Percentiles rank a stretch among this genome's conserved stretches.
phyloP scores from a whole-genome alignment of 208 protist species.

The Acanthamoeba sp. region DNA sequence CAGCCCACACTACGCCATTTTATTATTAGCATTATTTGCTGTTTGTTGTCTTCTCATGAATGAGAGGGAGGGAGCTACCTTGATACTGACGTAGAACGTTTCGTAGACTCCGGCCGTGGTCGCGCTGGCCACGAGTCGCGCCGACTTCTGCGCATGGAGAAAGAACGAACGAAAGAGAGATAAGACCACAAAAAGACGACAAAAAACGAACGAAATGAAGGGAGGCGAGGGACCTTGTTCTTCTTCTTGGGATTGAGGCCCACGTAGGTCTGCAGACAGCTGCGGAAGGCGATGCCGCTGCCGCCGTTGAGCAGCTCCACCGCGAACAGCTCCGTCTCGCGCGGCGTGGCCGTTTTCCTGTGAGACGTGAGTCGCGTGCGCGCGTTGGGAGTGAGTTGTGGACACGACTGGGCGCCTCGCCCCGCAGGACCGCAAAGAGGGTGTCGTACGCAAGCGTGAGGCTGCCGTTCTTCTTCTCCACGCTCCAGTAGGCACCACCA shows the following conservation, averaged over 20 bases:
- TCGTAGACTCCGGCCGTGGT: background rate
- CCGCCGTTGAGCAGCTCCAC: constrained; percentile 46
- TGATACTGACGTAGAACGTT: constrained; percentile 46
- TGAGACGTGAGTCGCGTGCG: background rate
- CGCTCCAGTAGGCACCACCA: constrained; percentile 44
- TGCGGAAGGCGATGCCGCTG: constrained; percentile 20
- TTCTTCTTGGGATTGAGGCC: constrained; percentile 43
- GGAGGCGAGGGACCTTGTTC: background rate
- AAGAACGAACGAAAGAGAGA: background rate
- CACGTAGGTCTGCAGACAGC: constrained; percentile 18
- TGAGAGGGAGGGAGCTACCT: background rate
- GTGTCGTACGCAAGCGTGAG: background rate
- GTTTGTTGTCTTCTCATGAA: too few relatives aligned
- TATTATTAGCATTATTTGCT: background rate
- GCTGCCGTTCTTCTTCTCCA: constrained; percentile 61
- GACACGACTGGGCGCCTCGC: too few relatives aligned
- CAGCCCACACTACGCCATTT: too few relatives aligned
- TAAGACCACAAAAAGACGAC: background rate
- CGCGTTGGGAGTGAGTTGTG: background rate
- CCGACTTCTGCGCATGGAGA: background rate
- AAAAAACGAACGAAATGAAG: background rate
- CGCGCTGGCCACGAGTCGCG: background rate
- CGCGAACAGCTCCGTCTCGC: constrained; percentile 49
- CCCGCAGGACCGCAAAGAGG: background rate
- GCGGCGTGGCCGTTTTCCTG: constrained; percentile 6